Evolutionary conservation across 2,329 filamentous ascomycete species (phyloP), one percentile per base, ranked within the genome.

Genomic region (Ustilaginoidea virens): DNA sequence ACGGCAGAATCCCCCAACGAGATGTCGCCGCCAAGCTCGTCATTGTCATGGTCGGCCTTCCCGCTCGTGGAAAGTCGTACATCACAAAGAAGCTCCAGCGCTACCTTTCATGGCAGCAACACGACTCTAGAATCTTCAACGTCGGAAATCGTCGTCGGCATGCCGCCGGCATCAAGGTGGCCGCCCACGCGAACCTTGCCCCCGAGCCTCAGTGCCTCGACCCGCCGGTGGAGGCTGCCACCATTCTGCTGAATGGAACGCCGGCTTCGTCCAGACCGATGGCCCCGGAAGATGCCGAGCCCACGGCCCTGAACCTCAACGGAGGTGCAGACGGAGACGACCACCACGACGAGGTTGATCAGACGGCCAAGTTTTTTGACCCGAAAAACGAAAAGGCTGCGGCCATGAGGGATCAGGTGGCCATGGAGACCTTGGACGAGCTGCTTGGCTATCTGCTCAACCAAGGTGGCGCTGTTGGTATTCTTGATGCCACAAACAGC

Each of bases 71-170:
- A 49, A 98, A 98, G 60, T 94, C 86, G 31, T 98, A 98, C 56
- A 92, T 98, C 45, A 96, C 90, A 36, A 96, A 96, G 63, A 98
- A 98, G 60, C 70, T 98, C 37, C 80, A 90, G 34, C 72, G 90
- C 36, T 98, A 96, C 49, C 61, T 98, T 28, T 87, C 92, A 28
- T 98, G 90, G 90, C 74, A 94, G 46, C 90, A 98, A 48, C 87
- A 98, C 55, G 82, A 93, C 46, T 90, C 86, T 9, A 71, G 69
- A 40, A 94, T 98, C 42, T 98, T 98, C 70, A 98, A 98, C 45
- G 90, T 98, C 21, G 90, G 90, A 35, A 87, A 93, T 53, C 70
- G 85, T 46, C 70, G 90, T 43, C 77, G 90, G 42, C 71, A 86
- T 28, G 82, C 77, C 12, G 80, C 79, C 24, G 79, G 78, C 11